Evolutionary conservation across 257 asterid genomes (phyloP).

Genomic region (Knoxia roxburghii): DNA sequence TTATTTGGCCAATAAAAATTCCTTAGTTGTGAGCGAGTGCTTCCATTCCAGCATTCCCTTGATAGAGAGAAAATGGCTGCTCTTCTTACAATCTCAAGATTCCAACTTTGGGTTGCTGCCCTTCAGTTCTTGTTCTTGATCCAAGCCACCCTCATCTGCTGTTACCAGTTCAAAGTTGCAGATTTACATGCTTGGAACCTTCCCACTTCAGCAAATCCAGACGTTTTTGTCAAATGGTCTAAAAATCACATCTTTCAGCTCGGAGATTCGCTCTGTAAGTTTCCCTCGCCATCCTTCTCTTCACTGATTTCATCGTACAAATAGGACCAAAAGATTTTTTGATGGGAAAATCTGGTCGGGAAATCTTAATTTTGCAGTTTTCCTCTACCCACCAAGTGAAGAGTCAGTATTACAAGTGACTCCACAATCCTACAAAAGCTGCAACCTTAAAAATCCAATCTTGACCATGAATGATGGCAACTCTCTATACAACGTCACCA

Average conservation of each 20-base stretch:
- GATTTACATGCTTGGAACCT: slow-evolving; percentile 68
- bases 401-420: slow-evolving; percentile 84
- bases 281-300: neutral
- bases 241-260: slow-evolving; percentile 42
- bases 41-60: no score
- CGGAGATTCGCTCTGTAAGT: slow-evolving; percentile 86
- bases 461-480: slow-evolving; percentile 70
- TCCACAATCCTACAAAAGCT: slow-evolving; percentile 42
- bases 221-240: slow-evolving; percentile 65
- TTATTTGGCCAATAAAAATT: slow-evolving; percentile 2
- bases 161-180: slow-evolving; percentile 66
- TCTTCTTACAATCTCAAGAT: slow-evolving; percentile 19
- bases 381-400: slow-evolving; percentile 92
- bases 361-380: slow-evolving; percentile 48
- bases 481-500: slow-evolving; percentile 64
- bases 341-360: neutral
- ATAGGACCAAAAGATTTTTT: no score
- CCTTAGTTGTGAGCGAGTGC: neutral
- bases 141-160: slow-evolving; percentile 26
- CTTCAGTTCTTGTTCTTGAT: slow-evolving; percentile 32
- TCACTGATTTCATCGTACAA: neutral
- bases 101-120: slow-evolving; percentile 24
- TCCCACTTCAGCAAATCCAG: slow-evolving; percentile 56
- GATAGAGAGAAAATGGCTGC: slow-evolving; percentile 24
- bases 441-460: slow-evolving; percentile 78